These are phyloP conservation scores for Anisodus acutangulus DNA, from an alignment of 257 asterid species.

Conservation along the genomic window DNA sequence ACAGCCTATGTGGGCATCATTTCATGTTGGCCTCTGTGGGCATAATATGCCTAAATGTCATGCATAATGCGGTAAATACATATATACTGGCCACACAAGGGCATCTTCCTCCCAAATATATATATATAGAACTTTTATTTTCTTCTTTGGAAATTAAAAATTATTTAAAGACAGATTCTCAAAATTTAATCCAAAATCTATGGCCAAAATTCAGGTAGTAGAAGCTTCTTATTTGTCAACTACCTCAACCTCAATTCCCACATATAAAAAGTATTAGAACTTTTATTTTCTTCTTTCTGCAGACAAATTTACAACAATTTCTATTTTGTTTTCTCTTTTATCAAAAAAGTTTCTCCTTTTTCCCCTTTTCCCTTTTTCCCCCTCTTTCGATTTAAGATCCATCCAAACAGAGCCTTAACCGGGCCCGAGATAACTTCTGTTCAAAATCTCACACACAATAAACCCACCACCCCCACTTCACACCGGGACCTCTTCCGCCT, in stretches of 20 bases:
- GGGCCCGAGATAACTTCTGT: background rate
- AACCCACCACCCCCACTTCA: background rate
- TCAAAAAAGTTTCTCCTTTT: background rate
- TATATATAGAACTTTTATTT: too few relatives aligned
- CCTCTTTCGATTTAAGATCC: background rate
- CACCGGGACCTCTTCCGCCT: background rate
- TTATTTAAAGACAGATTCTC: too few relatives aligned
- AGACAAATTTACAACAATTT: background rate
- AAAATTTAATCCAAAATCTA: too few relatives aligned
- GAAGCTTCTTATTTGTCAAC: conserved; percentile 1
- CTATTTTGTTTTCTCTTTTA: background rate
- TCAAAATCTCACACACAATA: background rate
- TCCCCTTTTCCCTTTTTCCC: too few relatives aligned
- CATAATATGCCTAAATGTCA: too few relatives aligned
- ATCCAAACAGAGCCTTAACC: background rate
- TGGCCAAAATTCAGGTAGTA: background rate
- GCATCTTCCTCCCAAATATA: too few relatives aligned
- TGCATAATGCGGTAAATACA: too few relatives aligned
- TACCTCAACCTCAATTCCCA: background rate
- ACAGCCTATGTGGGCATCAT: too few relatives aligned
- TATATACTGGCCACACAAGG: too few relatives aligned
- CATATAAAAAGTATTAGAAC: background rate
- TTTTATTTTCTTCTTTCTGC: background rate
- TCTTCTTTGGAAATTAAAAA: too few relatives aligned
- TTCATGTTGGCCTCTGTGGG: too few relatives aligned